These are phyloP conservation scores for Fusarium devonianum DNA, from an alignment of 2,329 filamentous ascomycete genomes.

Conservation along the genomic window DNA sequence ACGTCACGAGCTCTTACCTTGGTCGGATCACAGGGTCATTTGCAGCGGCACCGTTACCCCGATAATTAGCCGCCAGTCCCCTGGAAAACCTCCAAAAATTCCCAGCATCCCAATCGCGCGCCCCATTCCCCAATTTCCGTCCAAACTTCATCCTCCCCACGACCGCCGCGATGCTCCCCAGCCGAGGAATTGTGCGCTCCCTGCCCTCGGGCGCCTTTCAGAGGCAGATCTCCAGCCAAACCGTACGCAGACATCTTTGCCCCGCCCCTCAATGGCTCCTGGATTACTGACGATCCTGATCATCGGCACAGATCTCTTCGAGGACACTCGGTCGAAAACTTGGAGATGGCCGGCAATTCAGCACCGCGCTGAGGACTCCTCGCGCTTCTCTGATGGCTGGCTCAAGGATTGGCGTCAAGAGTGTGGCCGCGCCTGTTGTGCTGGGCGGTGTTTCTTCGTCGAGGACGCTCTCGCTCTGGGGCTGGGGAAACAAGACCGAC, in stretches of 20 bases:
- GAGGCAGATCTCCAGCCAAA: conserved; percentile 43
- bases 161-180: conserved; percentile 53
- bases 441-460: conserved; percentile 44
- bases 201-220: conserved; percentile 46
- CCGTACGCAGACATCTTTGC: conserved; percentile 36
- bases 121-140: conserved; percentile 14
- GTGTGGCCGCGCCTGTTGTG: conserved; percentile 38
- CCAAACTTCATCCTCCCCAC: conserved; percentile 31
- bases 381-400: conserved; percentile 29
- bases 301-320: conserved; percentile 31
- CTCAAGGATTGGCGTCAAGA: conserved; percentile 35
- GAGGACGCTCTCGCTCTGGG: conserved; percentile 48
- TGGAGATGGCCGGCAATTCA: conserved; percentile 47
- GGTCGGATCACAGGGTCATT: conserved; percentile 18
- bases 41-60: conserved; percentile 31
- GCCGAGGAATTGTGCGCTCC: conserved; percentile 53
- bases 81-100: conserved; percentile 42
- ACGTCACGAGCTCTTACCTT: conserved; percentile 17
- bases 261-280: conserved; percentile 11
- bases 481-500: conserved; percentile 43
- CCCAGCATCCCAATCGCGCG: conserved; percentile 25
- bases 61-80: conserved; percentile 47
- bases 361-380: conserved; percentile 42
- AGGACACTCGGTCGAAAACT: conserved; percentile 43
- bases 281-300: too few relatives aligned